These are phyloP conservation scores for Calendula officinalis DNA, from an alignment of 129 eudicot genomes.

Conservation along the genomic window DNA sequence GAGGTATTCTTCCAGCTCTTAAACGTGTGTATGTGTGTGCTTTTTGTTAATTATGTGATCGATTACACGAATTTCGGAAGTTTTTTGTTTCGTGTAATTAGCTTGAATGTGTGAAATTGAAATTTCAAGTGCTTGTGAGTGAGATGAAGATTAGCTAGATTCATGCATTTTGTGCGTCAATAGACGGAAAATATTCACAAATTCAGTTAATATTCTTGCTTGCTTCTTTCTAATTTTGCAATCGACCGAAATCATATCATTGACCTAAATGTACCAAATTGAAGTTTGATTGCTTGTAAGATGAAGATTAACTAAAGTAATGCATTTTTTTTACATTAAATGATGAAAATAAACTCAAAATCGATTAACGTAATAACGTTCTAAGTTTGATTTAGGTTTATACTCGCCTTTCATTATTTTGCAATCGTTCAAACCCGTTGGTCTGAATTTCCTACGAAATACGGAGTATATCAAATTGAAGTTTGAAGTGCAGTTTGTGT, in stretches of 20 bases:
- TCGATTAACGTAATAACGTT: neutral
- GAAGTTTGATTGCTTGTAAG: neutral
- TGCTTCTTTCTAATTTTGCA: constrained; percentile 5
- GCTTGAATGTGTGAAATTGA: neutral
- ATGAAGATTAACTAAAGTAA: neutral
- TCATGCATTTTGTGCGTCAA: constrained; percentile 6
- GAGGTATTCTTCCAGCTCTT: constrained; percentile 29
- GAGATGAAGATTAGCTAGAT: constrained; percentile 10
- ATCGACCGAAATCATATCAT: neutral
- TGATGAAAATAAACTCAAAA: neutral
- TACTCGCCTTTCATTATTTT: neutral
- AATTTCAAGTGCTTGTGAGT: constrained; percentile 4
- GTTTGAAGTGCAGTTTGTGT: neutral
- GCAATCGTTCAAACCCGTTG: neutral
- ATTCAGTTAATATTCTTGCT: constrained; percentile 9
- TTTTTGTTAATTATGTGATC: constrained; percentile 10
- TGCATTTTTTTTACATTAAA: neutral
- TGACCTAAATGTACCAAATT: neutral
- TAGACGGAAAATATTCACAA: constrained; percentile 12
- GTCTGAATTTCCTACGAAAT: neutral
- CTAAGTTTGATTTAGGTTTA: neutral
- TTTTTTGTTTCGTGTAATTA: constrained; percentile 2
- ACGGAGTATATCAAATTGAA: constrained; percentile 2
- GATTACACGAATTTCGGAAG: constrained; percentile 3
- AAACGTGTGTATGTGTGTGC: constrained; percentile 2